Base-by-base conservation (phyloP, 169 alveolate species). In the Hepatocystis sp. region DNA sequence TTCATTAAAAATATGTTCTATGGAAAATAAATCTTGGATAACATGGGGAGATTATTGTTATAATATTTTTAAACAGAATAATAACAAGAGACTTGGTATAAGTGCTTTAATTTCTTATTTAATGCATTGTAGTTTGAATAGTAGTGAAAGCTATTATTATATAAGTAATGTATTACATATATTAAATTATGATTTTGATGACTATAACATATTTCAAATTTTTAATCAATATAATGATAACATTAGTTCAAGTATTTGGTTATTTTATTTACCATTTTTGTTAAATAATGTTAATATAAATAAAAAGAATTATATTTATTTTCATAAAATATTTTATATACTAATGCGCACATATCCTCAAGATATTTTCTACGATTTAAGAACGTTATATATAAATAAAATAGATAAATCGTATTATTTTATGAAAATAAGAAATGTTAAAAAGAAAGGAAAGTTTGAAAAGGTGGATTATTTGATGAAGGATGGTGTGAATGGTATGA, bases 71-170 rank as follows among this genome's bases (percentile, higher is more conserved):
- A 81, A 63, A 30, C 67, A 81, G 36, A 61, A 51, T 19, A 15
- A 63, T 49, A 64, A 81, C 28, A 25, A 15, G 8, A n/a, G 84
- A 17, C 63, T 81, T 53, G 36, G 84, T 21, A 5, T 81, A 39
- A 81, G 89, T 28, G 34, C 89, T 4, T 3, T 81, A 49, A 81
- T 81, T 46, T 81, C 84, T 10, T 81, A 63, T 81, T 63, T 81
- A 32, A 81, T 81, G 10, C 63, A 81, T 30, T 81, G 55, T 17
- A 64, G 89, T 53, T 25, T 81, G 51, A 63, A 81, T 51, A 60
- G 23, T 2, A 27, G 36, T 36, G 53, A 81, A 40, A 84, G 68
- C 3, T 81, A 11, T 28, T 81, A 81, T 44, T 51, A 81, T 25
- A 10, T 81, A 27, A 81, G 89, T 65, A 81, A 46, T 21, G 89